Base-by-base conservation (phyloP, 345 rosid genomes). In the Rubroshorea leprosula region DNA sequence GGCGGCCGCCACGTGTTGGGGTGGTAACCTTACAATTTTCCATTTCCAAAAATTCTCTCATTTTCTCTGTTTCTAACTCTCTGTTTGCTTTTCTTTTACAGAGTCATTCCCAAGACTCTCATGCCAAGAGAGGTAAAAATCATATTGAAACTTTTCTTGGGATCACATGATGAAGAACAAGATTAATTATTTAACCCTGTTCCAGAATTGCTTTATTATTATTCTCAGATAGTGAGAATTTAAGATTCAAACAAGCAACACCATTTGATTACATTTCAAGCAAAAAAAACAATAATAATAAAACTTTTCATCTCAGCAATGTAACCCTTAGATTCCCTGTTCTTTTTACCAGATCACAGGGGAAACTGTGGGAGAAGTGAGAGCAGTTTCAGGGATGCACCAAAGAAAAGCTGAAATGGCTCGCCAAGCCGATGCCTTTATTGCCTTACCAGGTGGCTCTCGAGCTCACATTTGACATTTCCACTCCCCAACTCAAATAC, bases 401-500 rank as follows among this genome's bases (percentile, higher is more conserved):
- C 94, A 83, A 61, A 66, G 90, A 29, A 81, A 86, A 67, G 94
- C 94, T 15, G 87, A 86, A 72, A 86, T 86, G 94, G 82, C 94
- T 47, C 85, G 85, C 24, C 89, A 83, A 56, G 89, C 94, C 18
- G 94, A 86, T 57, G 89, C 94, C 7, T 86, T 86, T 64, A 76
- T 86, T 39, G 85, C 89, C 57, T 65, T 86, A 45, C 94, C 94
- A 49, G 92, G 91, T 79, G 1, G 7, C 9, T 6, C 11, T 55
- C 39, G 4, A 35, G 2, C 16, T 44, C 47, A 1, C 5, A 0
- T 44, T 44, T 44, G 1, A n/a, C 9, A 19, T 26, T 5, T 49
- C n/a, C n/a, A n/a, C n/a, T n/a, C n/a, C n/a, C n/a, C n/a, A n/a
- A n/a, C n/a, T n/a, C n/a, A n/a, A n/a, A n/a, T n/a, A n/a, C n/a